Evolutionary conservation across 192 early-diverging fungal genomes (phyloP).

Genomic region (Coemansia erecta): DNA sequence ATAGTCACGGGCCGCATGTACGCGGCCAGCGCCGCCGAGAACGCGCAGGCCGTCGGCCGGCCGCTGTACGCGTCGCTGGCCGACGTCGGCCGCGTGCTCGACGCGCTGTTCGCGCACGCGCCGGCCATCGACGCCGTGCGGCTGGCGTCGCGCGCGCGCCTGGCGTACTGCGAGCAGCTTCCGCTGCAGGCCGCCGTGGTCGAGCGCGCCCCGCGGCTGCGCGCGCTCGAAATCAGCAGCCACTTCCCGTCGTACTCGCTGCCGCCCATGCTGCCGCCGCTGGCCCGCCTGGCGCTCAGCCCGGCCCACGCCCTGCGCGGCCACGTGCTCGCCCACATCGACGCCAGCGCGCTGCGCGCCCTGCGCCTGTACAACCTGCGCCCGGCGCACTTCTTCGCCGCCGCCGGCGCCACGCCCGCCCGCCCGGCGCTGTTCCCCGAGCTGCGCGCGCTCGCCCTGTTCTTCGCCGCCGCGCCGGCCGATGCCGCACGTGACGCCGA

Average conservation of each 20-base stretch:
- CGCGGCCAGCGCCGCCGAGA: not conserved
- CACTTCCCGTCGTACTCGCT: slow-evolving; percentile 4
- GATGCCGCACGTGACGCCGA: not conserved
- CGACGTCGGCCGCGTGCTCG: not conserved
- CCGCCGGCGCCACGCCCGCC: not conserved
- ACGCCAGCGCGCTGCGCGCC: not conserved
- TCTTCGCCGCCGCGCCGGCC: not conserved
- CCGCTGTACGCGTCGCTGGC: slow-evolving; percentile 6
- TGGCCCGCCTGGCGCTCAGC: slow-evolving; percentile 1
- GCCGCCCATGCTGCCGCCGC: slow-evolving; percentile 5
- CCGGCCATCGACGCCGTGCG: not conserved
- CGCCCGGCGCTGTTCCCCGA: not conserved
- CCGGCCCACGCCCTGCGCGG: not conserved
- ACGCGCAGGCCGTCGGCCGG: not conserved
- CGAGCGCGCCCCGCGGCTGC: not conserved
- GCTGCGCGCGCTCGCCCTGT: not conserved
- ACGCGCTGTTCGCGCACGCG: not conserved
- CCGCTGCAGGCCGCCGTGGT: slow-evolving; percentile 4
- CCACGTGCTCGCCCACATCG: not conserved
- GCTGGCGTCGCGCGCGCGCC: not conserved
- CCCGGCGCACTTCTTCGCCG: not conserved
- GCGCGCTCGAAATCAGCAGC: not conserved
- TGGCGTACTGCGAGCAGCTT: slow-evolving; percentile 1
- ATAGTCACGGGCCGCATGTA: slow-evolving; percentile 2
- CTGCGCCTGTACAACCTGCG: slow-evolving; percentile 3